Base-by-base conservation (phyloP, 1,284 basidiomycete species). In the Athelia sp. region DNA sequence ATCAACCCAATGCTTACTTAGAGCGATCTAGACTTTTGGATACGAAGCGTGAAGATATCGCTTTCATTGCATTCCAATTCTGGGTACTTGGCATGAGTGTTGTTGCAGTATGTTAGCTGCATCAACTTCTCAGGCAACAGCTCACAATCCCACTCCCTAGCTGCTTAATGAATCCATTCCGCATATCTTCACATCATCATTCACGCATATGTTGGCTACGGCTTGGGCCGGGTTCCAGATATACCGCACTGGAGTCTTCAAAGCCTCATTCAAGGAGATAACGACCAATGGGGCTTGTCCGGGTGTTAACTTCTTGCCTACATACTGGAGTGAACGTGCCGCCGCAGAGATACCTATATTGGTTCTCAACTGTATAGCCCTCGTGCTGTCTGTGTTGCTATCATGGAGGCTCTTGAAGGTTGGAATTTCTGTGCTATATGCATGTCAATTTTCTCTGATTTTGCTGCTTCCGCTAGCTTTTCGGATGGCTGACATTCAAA, bases 401-500 rank as follows among this genome's bases (percentile, higher is more conserved):
- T 85, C 85, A 2, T 90, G 84, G 84, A 82, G 73, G 56, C 70
- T 91, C 21, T 72, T 85, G 58, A 88, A 86, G 76, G 87, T 87
- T 8, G 62, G 57, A 21, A 26, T n/a, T 17, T 6, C 6, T 40
- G 23, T 34, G 31, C 46, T 18, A 17, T 36, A 14, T 21, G 21
- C 17, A 45, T 43, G 17, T 38, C 45, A 4, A 4, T 22, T 9
- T 29, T 45, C 15, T 44, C 14, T n/a, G 23, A 32, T 52, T 3
- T 36, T 29, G 4, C 6, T 29, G 6, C 26, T 29, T 13, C 26
- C n/a, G n/a, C 34, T 24, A 90, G 87, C 62, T 76, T 23, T 90
- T 87, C 59, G 84, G 87, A 42, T 90, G 86, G 87, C 84, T 88
- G 64, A 90, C 87, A 1, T 90, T 89, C 76, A 89, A 90, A 63